phyloP scores from a whole-genome alignment of 2,329 filamentous ascomycete species.

The Emergomyces africanus region DNA sequence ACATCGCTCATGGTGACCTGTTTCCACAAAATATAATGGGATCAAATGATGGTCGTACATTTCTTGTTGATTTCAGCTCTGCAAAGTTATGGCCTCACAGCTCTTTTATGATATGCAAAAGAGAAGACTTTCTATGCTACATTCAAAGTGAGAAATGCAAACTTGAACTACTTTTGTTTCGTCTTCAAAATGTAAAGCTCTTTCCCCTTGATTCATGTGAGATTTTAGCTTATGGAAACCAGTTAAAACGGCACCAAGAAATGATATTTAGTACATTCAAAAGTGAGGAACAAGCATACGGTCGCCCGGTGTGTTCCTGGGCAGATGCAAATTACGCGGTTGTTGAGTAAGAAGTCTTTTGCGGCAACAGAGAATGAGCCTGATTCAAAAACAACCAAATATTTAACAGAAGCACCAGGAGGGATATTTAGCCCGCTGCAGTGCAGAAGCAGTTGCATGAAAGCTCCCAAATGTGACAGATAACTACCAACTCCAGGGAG shows the following conservation, averaged over 20 bases:
- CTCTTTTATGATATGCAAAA: not conserved
- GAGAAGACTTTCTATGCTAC: not conserved
- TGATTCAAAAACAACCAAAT: too few relatives aligned
- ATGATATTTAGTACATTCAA: not conserved
- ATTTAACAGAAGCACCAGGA: too few relatives aligned
- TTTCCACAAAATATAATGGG: slow-evolving; percentile 2
- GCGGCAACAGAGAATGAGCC: too few relatives aligned
- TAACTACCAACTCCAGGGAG: too few relatives aligned
- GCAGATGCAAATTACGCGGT: slow-evolving; percentile 3
- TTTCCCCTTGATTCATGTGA: not conserved
- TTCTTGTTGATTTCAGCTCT: slow-evolving; percentile 2
- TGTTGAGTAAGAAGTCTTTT: not conserved
- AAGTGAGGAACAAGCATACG: slow-evolving; percentile 3
- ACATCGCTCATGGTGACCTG: slow-evolving; percentile 1
- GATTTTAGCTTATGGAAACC: not conserved
- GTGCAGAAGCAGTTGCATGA: too few relatives aligned
- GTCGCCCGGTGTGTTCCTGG: not conserved
- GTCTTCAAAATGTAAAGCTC: slow-evolving; percentile 2
- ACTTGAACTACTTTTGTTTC: slow-evolving; percentile 3
- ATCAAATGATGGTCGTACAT: slow-evolving; percentile 1
- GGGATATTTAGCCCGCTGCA: too few relatives aligned
- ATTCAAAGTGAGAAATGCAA: not conserved
- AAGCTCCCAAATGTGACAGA: too few relatives aligned
- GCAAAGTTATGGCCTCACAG: slow-evolving; percentile 1
- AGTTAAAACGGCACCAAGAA: slow-evolving; percentile 3